These are phyloP conservation scores for Apophysomyces elegans DNA, from an alignment of 371 early-diverging fungal species.

Conservation along the genomic window DNA sequence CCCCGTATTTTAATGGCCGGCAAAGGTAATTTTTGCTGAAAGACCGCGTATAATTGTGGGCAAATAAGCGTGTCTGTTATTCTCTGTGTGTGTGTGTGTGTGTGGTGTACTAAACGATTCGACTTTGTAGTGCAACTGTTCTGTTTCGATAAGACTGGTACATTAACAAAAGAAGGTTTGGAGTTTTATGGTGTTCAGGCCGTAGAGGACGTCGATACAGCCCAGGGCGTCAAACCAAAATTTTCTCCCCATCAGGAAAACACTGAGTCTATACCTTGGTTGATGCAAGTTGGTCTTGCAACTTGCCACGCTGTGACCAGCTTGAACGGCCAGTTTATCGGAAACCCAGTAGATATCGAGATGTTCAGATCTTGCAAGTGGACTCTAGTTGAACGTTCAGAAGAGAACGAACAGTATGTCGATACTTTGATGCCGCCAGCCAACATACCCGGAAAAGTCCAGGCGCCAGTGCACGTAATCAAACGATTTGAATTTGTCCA, in stretches of 20 bases:
- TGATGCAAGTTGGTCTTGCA: slow-evolving; percentile 58
- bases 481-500: slow-evolving; percentile 83
- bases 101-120: too few relatives aligned
- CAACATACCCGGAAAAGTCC: slow-evolving; percentile 10
- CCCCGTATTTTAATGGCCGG: slow-evolving; percentile 85
- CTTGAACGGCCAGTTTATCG: slow-evolving; percentile 69
- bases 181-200: slow-evolving; percentile 58
- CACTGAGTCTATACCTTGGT: slow-evolving; percentile 16
- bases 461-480: slow-evolving; percentile 44
- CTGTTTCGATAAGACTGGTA: slow-evolving; percentile 91
- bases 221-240: slow-evolving; percentile 13
- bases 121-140: slow-evolving; percentile 68
- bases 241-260: slow-evolving; percentile 34
- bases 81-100: too few relatives aligned
- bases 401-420: slow-evolving; percentile 22
- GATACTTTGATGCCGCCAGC: slow-evolving; percentile 37
- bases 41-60: background rate
- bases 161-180: slow-evolving; percentile 77
- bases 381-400: slow-evolving; percentile 20
- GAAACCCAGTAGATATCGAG: slow-evolving; percentile 90
- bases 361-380: slow-evolving; percentile 74
- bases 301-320: slow-evolving; percentile 81
- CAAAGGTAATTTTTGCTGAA: slow-evolving; percentile 36
- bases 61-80: background rate
- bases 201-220: slow-evolving; percentile 11